Evolutionary conservation across 345 rosid genomes (phyloP).

Genomic region (Orychophragmus violaceus): DNA sequence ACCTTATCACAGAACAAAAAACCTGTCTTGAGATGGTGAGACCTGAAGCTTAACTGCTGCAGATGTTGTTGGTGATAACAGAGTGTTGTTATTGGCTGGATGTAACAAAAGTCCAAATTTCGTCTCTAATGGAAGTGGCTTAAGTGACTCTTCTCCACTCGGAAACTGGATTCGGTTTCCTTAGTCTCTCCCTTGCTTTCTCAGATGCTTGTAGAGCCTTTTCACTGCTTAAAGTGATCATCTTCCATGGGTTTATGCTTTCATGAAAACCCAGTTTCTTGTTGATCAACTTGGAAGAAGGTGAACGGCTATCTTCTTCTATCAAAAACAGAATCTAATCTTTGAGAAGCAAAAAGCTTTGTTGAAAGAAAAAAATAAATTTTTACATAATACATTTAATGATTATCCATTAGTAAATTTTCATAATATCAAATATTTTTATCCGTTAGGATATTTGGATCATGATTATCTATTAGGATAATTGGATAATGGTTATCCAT

Average conservation of each 20-base stretch:
- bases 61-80: slow-evolving; percentile 42
- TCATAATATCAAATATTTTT: too few species aligned
- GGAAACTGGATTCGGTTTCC: slow-evolving; percentile 39
- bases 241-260: slow-evolving; percentile 81
- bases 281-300: slow-evolving; percentile 32
- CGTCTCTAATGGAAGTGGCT: slow-evolving; percentile 75
- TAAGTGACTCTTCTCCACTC: slow-evolving; percentile 38
- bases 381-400: too few species aligned
- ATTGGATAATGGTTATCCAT: too few species aligned
- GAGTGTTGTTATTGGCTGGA: slow-evolving; percentile 35
- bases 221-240: too few species aligned
- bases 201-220: slow-evolving; percentile 87
- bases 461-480: too few species aligned
- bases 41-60: slow-evolving; percentile 38
- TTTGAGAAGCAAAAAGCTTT: neutral
- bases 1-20: slow-evolving; percentile 60
- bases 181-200: slow-evolving; percentile 71
- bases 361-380: neutral
- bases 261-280: slow-evolving; percentile 67
- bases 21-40: slow-evolving; percentile 80
- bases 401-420: too few species aligned
- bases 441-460: too few species aligned
- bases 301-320: slow-evolving; percentile 43
- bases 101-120: slow-evolving; percentile 57
- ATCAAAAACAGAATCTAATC: slow-evolving; percentile 12